Conservation (phyloP, 306 rosid genomes). For the Malus orientalis region DNA sequence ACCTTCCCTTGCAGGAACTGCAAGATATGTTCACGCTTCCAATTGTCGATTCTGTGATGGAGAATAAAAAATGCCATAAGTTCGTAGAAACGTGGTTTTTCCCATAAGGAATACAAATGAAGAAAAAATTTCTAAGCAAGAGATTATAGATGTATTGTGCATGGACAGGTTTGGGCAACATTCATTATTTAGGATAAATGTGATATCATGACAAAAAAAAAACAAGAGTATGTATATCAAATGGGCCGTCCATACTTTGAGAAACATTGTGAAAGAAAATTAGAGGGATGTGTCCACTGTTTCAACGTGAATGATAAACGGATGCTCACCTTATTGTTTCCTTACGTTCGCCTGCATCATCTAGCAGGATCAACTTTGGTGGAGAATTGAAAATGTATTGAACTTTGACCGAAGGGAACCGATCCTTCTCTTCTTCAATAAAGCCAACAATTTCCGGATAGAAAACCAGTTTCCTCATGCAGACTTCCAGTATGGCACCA, state of each 20-base stretch:
- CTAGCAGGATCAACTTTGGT: constrained; percentile 78
- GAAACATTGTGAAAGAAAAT: background rate
- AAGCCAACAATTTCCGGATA: constrained; percentile 90
- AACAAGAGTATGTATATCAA: background rate
- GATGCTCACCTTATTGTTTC: constrained; percentile 68
- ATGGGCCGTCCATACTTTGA: background rate
- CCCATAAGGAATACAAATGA: background rate
- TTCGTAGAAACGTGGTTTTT: background rate
- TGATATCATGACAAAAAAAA: background rate
- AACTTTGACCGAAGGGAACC: constrained; percentile 64
- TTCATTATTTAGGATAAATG: background rate
- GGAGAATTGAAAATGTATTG: constrained; percentile 83
- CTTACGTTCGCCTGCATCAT: constrained; percentile 61
- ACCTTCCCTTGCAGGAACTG: constrained; percentile 82
- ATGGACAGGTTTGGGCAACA: background rate
- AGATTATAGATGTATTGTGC: background rate
- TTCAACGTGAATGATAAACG: background rate
- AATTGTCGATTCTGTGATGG: constrained; percentile 71
- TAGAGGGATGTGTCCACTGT: background rate
- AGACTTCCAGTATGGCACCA: constrained; percentile 81
- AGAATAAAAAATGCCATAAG: background rate
- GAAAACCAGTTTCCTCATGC: constrained; percentile 94
- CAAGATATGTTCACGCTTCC: constrained; percentile 90
- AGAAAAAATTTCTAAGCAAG: background rate
- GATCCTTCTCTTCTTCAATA: constrained; percentile 83